Base-by-base conservation (phyloP, 768 basidiomycete genomes). In the Nidularia pulvinata region DNA sequence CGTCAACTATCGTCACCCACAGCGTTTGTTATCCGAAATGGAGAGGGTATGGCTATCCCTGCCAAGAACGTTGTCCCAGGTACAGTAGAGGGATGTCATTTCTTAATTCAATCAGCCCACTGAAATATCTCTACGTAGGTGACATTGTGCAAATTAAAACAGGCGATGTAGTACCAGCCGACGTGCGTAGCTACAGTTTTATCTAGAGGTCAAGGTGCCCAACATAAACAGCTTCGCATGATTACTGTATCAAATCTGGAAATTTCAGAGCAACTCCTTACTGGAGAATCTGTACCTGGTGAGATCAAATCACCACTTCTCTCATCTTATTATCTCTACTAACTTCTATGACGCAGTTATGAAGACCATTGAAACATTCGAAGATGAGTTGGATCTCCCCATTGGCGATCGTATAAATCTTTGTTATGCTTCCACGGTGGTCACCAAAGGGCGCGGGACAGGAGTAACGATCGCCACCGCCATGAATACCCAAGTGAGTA, bases 281-380 rank as follows among this genome's bases (percentile, higher is more conserved):
- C 81, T 0, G 80, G 79, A 53, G 81, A 82, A 62, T 77, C 77
- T 11, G 58, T 81, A 35, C 81, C 80, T 44, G 79, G 70, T 70
- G 48, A 42, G 60, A 34, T 57, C 4, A 19, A 14, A 47, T 46
- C 3, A 4, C 42, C 22, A 11, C 9, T 9, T 35, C 7, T 48
- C 2, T 42, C n/a, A 32, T 37, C 39, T 46, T 14, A 48, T 13
- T 14, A 22, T 49, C 44, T 4, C 42, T 11, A 1, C 10, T 43
- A 39, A 22, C 39, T 25, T 39, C 16, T 16, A 10, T 16, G 10
- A 10, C 16, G 33, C 44, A 72, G 73, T 82, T n/a, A 55, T 61
- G 16, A 82, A 82, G 61, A 69, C 61, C 25, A 63, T 64, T 10
- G 65, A 72, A 14, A 62, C 65, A 1, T 66, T 69, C 43, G 55